Percentiles rank a stretch among this genome's conserved stretches.
Evolutionary conservation across 148 eudicot genomes (phyloP).

Genomic region (Mesembryanthemum crystallinum): DNA sequence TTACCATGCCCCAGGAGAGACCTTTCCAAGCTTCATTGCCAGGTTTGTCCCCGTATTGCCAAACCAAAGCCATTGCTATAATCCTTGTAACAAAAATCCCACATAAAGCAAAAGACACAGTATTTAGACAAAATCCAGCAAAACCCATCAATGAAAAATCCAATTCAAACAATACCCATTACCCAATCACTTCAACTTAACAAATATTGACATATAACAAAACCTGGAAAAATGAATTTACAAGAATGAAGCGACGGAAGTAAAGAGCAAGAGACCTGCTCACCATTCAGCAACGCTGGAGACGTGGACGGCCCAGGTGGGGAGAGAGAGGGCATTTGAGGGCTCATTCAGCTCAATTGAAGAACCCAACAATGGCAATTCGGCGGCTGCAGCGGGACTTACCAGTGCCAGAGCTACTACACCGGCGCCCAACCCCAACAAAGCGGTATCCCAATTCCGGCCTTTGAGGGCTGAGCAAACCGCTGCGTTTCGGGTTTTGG

Average conservation of each 20-base stretch:
- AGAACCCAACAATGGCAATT: conserved; percentile 45
- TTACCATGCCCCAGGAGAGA: conserved; percentile 94
- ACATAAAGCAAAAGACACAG: background rate
- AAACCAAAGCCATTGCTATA: conserved; percentile 82
- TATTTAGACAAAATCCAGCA: background rate
- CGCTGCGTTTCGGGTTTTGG: conserved; percentile 21
- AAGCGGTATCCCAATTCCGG: conserved; percentile 32
- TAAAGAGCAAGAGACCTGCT: conserved; percentile 14
- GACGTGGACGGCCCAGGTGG: conserved; percentile 92
- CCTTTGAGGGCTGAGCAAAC: conserved; percentile 1
- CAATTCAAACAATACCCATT: background rate
- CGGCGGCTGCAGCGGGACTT: conserved; percentile 51
- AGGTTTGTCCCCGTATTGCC: conserved; percentile 78
- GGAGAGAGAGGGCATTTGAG: conserved; percentile 86
- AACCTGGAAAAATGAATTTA: background rate
- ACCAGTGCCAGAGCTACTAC: conserved; percentile 41
- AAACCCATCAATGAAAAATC: background rate
- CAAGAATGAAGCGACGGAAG: background rate
- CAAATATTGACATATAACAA: background rate
- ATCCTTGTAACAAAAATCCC: conserved; percentile 41
- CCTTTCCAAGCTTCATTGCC: conserved; percentile 90
- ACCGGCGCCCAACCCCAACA: conserved; percentile 60
- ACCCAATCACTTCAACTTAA: background rate
- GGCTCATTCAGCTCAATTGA: conserved; percentile 59
- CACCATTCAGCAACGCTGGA: conserved; percentile 96